These are phyloP conservation scores for Comarum palustre DNA, from an alignment of 306 rosid species.

Conservation along the genomic window DNA sequence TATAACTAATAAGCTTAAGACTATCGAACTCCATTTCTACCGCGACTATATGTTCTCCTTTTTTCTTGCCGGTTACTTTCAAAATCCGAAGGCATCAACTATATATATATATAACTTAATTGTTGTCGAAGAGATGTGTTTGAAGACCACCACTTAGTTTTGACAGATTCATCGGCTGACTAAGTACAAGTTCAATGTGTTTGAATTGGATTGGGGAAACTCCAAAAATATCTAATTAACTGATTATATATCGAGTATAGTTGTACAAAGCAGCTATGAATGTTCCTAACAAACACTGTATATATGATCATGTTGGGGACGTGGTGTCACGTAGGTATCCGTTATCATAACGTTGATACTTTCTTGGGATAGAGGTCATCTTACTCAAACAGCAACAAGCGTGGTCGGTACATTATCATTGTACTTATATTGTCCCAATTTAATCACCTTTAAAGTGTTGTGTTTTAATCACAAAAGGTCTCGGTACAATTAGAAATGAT, in stretches of 20 bases:
- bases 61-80: neutral
- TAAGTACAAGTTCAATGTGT: neutral
- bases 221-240: neutral
- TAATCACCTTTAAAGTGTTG: too few relatives aligned
- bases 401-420: too few relatives aligned
- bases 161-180: neutral
- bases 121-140: neutral
- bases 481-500: too few relatives aligned
- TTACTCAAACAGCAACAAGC: too few relatives aligned
- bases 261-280: neutral
- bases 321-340: constrained; percentile 5
- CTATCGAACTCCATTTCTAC: neutral
- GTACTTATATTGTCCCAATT: too few relatives aligned
- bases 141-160: neutral
- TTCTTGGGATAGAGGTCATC: neutral
- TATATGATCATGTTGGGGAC: neutral
- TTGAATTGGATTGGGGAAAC: constrained; percentile 2
- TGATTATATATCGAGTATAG: neutral
- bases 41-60: neutral
- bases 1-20: too few relatives aligned
- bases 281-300: neutral
- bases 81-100: neutral
- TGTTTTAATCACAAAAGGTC: too few relatives aligned
- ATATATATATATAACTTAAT: neutral
- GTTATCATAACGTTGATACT: neutral